Conservation (phyloP, 1,284 basidiomycete species). For the Ceratobasidium sp. region DNA sequence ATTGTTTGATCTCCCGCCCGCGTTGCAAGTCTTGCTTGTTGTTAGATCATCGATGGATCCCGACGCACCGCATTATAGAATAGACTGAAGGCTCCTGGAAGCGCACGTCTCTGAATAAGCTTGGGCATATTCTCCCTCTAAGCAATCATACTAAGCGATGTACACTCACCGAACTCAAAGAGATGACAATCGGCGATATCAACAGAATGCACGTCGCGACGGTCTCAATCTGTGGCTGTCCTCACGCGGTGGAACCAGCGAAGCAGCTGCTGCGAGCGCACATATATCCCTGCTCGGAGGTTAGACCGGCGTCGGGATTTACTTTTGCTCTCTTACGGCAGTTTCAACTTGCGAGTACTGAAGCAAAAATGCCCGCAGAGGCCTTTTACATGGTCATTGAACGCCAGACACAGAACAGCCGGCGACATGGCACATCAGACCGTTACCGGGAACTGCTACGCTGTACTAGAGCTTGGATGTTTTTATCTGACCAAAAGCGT, state of each 20-base stretch:
- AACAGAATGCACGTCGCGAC: neutral
- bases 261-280: neutral
- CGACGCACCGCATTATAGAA: too few relatives aligned
- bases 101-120: neutral
- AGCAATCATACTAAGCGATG: neutral
- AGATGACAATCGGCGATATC: neutral
- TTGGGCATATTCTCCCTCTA: neutral
- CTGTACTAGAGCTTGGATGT: neutral
- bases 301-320: neutral
- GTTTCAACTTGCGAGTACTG: neutral
- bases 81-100: too few relatives aligned
- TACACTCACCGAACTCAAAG: too few relatives aligned
- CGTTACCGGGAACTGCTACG: neutral
- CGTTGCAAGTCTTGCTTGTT: too few relatives aligned
- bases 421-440: neutral
- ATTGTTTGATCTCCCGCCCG: neutral
- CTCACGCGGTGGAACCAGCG: neutral
- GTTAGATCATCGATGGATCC: too few relatives aligned
- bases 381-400: neutral
- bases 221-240: neutral
- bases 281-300: constrained; percentile 6
- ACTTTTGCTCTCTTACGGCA: neutral
- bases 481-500: too few relatives aligned
- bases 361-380: neutral
- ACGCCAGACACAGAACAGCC: neutral